A percentile compares a stretch with the other conserved stretches of the same genome.
Conservation (phyloP, 352 stramenopile species). For the Hyaloperonospora arabidopsidis region DNA sequence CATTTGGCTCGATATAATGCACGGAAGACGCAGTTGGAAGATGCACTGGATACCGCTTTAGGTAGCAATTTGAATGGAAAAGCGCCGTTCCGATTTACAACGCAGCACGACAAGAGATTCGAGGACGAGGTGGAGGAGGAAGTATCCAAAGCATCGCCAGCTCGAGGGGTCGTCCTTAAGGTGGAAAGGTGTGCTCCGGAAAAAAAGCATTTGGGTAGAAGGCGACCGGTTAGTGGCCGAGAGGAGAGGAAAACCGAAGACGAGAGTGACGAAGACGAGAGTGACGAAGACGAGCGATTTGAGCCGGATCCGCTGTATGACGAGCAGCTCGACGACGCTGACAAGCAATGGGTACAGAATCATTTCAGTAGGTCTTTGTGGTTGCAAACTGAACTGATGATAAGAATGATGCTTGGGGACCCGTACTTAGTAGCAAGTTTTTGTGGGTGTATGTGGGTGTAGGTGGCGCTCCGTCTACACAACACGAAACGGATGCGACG, state of each 20-base stretch:
- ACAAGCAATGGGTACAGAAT: constrained; percentile 64
- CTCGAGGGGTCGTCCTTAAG: constrained; percentile 11
- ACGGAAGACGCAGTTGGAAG: constrained; percentile 36
- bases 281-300: constrained; percentile 14
- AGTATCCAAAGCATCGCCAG: constrained; percentile 10
- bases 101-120: constrained; percentile 9
- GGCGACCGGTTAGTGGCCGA: constrained; percentile 2
- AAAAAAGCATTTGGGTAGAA: constrained; percentile 24
- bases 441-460: constrained; percentile 4
- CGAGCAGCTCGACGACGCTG: constrained; percentile 47
- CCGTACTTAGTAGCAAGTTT: constrained; percentile 2
- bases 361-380: constrained; percentile 39
- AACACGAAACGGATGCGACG: constrained; percentile 37
- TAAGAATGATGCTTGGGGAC: neutral
- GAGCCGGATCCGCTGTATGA: constrained; percentile 60
- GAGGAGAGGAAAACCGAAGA: constrained; percentile 5
- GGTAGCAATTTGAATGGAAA: constrained; percentile 6
- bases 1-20: constrained; percentile 31
- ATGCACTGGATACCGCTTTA: constrained; percentile 34
- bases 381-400: no score
- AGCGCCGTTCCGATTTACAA: constrained; percentile 42
- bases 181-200: constrained; percentile 28
- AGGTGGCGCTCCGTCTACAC: constrained; percentile 8
- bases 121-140: constrained; percentile 17
- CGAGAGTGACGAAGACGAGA: constrained; percentile 14